Base-by-base conservation (phyloP, 1,284 basidiomycete species). In the Leccinum pallidistipes region DNA sequence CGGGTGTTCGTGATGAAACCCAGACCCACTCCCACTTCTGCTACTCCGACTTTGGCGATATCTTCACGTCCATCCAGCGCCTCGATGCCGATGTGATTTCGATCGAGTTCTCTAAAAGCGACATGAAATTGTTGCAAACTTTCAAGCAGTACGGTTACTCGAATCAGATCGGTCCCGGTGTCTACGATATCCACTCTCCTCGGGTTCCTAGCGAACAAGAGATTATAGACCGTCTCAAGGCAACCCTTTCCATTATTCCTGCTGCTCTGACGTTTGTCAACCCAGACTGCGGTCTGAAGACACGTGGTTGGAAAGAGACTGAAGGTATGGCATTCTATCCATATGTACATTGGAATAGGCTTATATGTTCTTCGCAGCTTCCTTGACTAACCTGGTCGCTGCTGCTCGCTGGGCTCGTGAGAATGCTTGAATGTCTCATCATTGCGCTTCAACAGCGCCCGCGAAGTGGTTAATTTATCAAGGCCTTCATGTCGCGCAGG, bases 31-130 rank as follows among this genome's bases (percentile, higher is more conserved):
- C 94, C 59, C 96, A 98, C 86, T 98, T 98, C 88, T 96, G 94
- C 82, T 95, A 94, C 83, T 94, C 92, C 62, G 92, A 94, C 80
- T 99, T 98, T 76, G 93, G 92, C 82, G 94, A 97, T 79, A 97
- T 98, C 81, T 98, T 98, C 92, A 87, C 93, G 60, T 96, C 94
- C 71, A 98, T 99, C 78, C 91, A 97, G 79, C 90, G 92, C 70
- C 91, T 99, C 65, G 97, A 99, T 75, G 96, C 97, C 70, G 97
- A 99, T 79, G 95, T 98, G 79, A 98, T 99, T 83, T 98, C 95
- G 59, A 98, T 99, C 75, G 97, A 98, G 81, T 95, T 96, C 64
- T 96, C 94, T 67, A 97, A 97, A 91, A 91, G 90, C 72, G 95
- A 97, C 85, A 90, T 97, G 88, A 98, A 99, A 85, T 86, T 99